Conservation (phyloP, 768 basidiomycete species). For the Auriscalpium vulgare region DNA sequence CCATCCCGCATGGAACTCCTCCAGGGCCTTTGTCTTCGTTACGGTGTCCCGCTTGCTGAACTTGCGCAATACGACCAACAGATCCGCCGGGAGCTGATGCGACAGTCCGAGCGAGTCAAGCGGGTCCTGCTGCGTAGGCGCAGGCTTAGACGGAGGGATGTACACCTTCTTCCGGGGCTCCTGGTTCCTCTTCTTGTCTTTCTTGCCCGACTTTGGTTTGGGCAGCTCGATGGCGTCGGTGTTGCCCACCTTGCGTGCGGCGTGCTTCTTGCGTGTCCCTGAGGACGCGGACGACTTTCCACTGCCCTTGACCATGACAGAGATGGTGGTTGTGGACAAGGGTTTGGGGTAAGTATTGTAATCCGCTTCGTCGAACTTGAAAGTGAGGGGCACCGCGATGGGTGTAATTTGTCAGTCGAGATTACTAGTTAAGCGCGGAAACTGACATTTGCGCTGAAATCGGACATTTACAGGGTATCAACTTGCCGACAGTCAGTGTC, state of each 20-base stretch:
- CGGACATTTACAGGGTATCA: too few species aligned
- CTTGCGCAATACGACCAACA: slow-evolving; percentile 73
- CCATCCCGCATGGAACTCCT: slow-evolving; percentile 71
- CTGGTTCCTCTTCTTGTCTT: slow-evolving; percentile 39
- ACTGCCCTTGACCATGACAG: slow-evolving; percentile 32
- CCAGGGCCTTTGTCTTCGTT: slow-evolving; percentile 78
- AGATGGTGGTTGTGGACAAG: background rate
- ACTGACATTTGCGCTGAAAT: too few species aligned
- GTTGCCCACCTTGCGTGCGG: slow-evolving; percentile 50
- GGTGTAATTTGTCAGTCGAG: too few species aligned
- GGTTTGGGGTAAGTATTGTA: background rate
- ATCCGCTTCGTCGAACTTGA: too few species aligned
- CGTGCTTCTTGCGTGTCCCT: slow-evolving; percentile 90
- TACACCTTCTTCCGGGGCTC: slow-evolving; percentile 79
- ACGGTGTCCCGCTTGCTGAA: slow-evolving; percentile 86
- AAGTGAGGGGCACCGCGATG: too few species aligned
- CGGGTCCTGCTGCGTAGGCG: slow-evolving; percentile 71
- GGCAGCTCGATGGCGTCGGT: slow-evolving; percentile 27
- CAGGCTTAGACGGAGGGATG: slow-evolving; percentile 78
- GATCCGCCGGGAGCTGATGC: slow-evolving; percentile 65
- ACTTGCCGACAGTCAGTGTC: too few species aligned
- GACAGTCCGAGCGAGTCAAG: slow-evolving; percentile 78
- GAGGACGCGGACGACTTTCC: slow-evolving; percentile 74
- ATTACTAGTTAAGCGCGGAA: too few species aligned
- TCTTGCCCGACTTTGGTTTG: slow-evolving; percentile 44